Conservation (phyloP, 768 basidiomycete genomes). For the Leccinum longicurvipes region DNA sequence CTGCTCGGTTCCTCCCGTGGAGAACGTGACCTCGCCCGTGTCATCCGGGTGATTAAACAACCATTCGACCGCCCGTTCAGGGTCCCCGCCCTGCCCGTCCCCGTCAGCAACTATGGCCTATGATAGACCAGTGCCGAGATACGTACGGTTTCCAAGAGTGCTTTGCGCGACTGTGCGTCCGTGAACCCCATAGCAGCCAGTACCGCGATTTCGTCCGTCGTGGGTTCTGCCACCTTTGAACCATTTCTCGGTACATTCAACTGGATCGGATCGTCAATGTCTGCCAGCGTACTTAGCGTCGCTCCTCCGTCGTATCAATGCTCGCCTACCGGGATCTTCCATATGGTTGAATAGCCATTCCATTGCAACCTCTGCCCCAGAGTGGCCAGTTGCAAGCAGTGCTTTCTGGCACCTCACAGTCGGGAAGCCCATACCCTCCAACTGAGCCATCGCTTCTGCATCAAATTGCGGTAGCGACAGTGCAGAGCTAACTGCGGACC, state of each 20-base stretch:
- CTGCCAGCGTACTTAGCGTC: slow-evolving; percentile 37
- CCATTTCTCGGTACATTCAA: slow-evolving; percentile 8
- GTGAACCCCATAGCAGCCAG: slow-evolving; percentile 94
- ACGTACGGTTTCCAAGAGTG: slow-evolving; percentile 80
- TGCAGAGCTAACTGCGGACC: slow-evolving; percentile 35
- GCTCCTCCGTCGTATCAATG: not conserved
- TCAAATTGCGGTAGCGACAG: slow-evolving; percentile 64
- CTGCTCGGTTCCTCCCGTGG: slow-evolving; percentile 22
- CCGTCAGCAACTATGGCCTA: not conserved
- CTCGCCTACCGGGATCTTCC: slow-evolving; percentile 78
- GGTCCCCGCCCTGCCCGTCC: slow-evolving; percentile 54
- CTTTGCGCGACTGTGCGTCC: slow-evolving; percentile 75
- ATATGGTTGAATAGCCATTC: slow-evolving; percentile 94
- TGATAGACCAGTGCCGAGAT: too few species aligned
- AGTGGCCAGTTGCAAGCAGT: slow-evolving; percentile 80
- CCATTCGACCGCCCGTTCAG: slow-evolving; percentile 93
- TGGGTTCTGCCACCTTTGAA: slow-evolving; percentile 48
- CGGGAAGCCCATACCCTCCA: slow-evolving; percentile 93
- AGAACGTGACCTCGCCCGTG: slow-evolving; percentile 53
- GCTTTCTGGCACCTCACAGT: slow-evolving; percentile 84
- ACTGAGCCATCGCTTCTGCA: slow-evolving; percentile 64
- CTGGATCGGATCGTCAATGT: slow-evolving; percentile 80
- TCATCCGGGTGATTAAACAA: slow-evolving; percentile 93
- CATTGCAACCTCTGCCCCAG: slow-evolving; percentile 80
- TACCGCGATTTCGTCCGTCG: slow-evolving; percentile 66